phyloP scores from a whole-genome alignment of 331 rosid species.

The Pyracantha coccinea region DNA sequence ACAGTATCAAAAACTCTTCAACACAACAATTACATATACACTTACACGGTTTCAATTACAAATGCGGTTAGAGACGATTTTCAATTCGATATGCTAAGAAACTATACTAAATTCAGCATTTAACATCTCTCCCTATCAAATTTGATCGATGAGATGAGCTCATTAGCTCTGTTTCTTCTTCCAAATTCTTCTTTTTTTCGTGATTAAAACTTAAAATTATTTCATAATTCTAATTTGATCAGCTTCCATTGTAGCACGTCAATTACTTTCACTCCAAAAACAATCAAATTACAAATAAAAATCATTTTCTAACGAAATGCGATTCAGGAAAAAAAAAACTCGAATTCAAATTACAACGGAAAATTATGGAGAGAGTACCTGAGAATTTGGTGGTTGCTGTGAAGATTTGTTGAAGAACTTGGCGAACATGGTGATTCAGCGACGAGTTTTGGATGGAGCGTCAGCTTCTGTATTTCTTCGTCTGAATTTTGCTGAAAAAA shows the following conservation, averaged over 20 bases:
- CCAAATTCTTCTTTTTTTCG: not conserved
- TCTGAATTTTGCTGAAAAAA: not conserved
- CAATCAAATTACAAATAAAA: not conserved
- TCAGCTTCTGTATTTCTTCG: slow-evolving; percentile 9
- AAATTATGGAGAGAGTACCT: slow-evolving; percentile 19
- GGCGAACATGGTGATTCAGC: slow-evolving; percentile 49
- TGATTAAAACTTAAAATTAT: not conserved
- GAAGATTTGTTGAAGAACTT: slow-evolving; percentile 42
- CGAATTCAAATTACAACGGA: not conserved
- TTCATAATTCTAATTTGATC: not conserved
- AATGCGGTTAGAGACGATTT: not conserved
- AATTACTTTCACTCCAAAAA: not conserved
- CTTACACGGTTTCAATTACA: not conserved
- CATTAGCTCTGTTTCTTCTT: not conserved
- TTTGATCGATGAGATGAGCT: not conserved
- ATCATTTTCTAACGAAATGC: not conserved
- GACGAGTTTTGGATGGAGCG: not conserved
- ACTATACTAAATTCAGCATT: not conserved
- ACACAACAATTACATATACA: not conserved
- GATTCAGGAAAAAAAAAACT: not conserved
- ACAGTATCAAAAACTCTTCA: slow-evolving; percentile 13
- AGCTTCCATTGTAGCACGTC: not conserved
- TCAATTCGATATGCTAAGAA: not conserved
- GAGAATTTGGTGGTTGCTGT: slow-evolving; percentile 8
- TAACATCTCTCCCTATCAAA: not conserved